A percentile compares a stretch with the other conserved stretches of the same genome.
Conservation (phyloP, 2,329 filamentous ascomycete genomes). For the Phyllosticta citribraziliensis region DNA sequence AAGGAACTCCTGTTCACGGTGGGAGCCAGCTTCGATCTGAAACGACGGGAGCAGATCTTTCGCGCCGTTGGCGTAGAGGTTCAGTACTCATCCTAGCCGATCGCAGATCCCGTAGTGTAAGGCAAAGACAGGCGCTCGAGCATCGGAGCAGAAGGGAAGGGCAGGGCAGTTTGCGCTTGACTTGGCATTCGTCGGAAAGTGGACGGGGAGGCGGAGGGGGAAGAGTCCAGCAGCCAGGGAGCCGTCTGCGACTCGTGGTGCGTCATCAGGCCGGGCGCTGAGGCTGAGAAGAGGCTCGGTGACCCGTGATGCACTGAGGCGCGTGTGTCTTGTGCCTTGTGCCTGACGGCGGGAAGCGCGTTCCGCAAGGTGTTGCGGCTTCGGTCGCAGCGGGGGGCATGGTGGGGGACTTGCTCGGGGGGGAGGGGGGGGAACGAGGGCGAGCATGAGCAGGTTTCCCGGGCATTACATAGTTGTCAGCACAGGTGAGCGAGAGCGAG, state of each 20-base stretch:
- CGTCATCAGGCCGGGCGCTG: constrained; percentile 7
- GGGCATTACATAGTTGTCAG: neutral
- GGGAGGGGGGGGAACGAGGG: neutral
- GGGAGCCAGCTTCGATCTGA: constrained; percentile 75
- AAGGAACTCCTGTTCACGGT: constrained; percentile 90
- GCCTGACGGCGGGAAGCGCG: neutral
- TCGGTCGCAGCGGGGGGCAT: neutral
- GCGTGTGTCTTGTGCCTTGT: neutral
- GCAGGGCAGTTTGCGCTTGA: neutral
- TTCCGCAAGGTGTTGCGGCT: neutral
- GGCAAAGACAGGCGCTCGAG: constrained; percentile 3
- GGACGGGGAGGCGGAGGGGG: neutral
- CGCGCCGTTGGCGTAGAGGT: constrained; percentile 68
- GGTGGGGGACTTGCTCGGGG: neutral
- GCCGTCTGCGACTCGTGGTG: neutral
- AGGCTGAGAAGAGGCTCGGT: neutral
- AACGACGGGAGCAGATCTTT: constrained; percentile 65
- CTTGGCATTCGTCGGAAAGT: constrained; percentile 4
- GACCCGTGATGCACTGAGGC: neutral
- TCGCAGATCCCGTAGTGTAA: constrained; percentile 16
- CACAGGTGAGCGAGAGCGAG: too few species aligned
- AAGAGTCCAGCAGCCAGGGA: neutral
- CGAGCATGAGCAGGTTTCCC: neutral
- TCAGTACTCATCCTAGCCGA: constrained; percentile 65
- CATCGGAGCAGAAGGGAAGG: constrained; percentile 6